Percentiles rank a stretch among this genome's conserved stretches.
These are phyloP conservation scores for Aspergillus vadensis DNA, from an alignment of 2,329 filamentous ascomycete species.

Conservation along the genomic window DNA sequence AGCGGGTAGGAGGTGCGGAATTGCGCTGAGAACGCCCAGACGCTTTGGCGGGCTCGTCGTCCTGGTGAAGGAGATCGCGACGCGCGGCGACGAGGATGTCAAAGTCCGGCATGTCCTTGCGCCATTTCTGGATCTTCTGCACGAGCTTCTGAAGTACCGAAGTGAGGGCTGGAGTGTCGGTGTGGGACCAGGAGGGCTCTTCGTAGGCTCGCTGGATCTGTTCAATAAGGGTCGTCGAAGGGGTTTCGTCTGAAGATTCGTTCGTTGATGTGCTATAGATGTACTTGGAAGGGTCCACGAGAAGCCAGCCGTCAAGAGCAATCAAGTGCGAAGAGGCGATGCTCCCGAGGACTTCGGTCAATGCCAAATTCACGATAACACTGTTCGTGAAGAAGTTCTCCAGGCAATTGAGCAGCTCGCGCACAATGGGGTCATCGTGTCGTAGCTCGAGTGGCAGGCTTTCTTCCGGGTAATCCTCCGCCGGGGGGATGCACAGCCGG, in stretches of 20 bases:
- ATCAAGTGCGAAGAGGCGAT: slow-evolving; percentile 83
- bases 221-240: slow-evolving; percentile 33
- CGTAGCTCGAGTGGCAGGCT: slow-evolving; percentile 67
- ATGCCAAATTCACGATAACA: slow-evolving; percentile 83
- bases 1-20: slow-evolving; percentile 25
- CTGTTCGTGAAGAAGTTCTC: slow-evolving; percentile 85
- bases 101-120: slow-evolving; percentile 68
- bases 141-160: slow-evolving; percentile 61
- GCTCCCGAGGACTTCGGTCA: slow-evolving; percentile 81
- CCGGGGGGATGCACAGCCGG: slow-evolving; percentile 36
- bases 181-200: slow-evolving; percentile 54
- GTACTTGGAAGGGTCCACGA: slow-evolving; percentile 70
- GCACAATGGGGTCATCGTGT: slow-evolving; percentile 61
- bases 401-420: slow-evolving; percentile 60
- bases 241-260: slow-evolving; percentile 21
- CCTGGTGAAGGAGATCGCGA: slow-evolving; percentile 43
- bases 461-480: slow-evolving; percentile 40
- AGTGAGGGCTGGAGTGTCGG: slow-evolving; percentile 53
- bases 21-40: slow-evolving; percentile 23
- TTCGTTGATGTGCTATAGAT: slow-evolving; percentile 44
- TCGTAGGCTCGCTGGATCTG: slow-evolving; percentile 33
- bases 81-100: slow-evolving; percentile 69
- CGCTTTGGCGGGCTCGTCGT: slow-evolving; percentile 26
- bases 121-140: slow-evolving; percentile 64
- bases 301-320: slow-evolving; percentile 85